Percentiles rank a stretch among this genome's conserved stretches.
These are phyloP conservation scores for Cyclocybe aegerita DNA, from an alignment of 768 basidiomycete species.

Conservation along the genomic window DNA sequence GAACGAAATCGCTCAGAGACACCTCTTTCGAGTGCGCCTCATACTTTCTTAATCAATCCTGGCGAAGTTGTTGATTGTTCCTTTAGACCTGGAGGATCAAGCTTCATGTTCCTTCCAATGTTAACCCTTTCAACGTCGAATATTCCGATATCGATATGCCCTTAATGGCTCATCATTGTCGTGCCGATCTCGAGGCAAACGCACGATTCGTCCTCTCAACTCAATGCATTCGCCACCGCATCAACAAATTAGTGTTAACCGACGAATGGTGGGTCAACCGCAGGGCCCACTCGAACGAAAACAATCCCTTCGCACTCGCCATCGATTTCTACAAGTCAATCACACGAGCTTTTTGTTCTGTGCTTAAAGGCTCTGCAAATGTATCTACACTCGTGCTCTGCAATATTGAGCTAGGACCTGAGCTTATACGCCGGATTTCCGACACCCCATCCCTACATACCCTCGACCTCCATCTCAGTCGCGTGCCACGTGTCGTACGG, in stretches of 20 bases:
- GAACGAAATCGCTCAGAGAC: constrained; percentile 18
- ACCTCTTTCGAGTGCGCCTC: constrained; percentile 18
- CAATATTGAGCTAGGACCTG: constrained; percentile 15
- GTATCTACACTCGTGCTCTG: constrained; percentile 18
- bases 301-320: constrained; percentile 19
- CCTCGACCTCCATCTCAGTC: constrained; percentile 18
- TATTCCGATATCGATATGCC: constrained; percentile 17
- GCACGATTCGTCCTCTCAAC: constrained; percentile 13
- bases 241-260: constrained; percentile 16
- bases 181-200: constrained; percentile 14
- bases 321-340: constrained; percentile 17
- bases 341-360: constrained; percentile 12
- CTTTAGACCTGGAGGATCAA: constrained; percentile 18
- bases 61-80: not conserved
- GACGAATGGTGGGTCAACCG: constrained; percentile 24
- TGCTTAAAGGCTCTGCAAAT: constrained; percentile 10
- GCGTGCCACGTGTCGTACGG: constrained; percentile 12
- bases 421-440: constrained; percentile 13
- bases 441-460: constrained; percentile 19
- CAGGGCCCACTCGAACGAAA: constrained; percentile 16
- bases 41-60: not conserved
- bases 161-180: constrained; percentile 12
- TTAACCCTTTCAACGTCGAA: constrained; percentile 19
- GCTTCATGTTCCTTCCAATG: constrained; percentile 15
- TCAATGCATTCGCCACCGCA: constrained; percentile 13